A percentile compares a stretch with the other conserved stretches of the same genome.
Conservation (phyloP, 495 filamentous ascomycete genomes). For the Penicillium cosmopolitanum region DNA sequence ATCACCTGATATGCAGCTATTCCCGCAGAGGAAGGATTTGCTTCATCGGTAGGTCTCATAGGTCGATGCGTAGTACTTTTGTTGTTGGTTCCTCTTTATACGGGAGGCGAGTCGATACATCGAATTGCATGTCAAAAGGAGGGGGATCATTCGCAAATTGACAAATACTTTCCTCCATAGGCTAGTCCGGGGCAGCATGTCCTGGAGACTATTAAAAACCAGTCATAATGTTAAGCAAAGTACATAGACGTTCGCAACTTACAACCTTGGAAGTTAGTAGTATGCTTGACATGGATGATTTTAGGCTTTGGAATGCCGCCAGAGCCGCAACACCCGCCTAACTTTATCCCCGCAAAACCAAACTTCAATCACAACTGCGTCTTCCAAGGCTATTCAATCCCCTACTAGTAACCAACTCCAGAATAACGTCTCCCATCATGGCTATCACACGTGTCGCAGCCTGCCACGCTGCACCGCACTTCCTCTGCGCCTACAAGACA, state of each 20-base stretch:
- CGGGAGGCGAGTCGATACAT: not conserved
- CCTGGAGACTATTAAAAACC: too few relatives aligned
- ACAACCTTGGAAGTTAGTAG: too few relatives aligned
- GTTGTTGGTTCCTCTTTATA: not conserved
- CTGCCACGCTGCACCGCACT: not conserved
- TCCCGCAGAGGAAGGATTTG: not conserved
- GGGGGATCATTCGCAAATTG: not conserved
- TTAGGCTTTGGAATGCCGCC: not conserved
- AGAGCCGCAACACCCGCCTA: not conserved
- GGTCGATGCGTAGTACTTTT: not conserved
- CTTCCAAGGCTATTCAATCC: not conserved
- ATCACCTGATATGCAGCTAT: conserved; percentile 3
- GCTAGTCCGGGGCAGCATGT: too few relatives aligned
- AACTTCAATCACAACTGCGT: not conserved
- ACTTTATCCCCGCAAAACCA: not conserved
- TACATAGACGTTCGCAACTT: too few relatives aligned
- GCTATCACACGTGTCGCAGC: not conserved
- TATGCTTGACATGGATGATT: too few relatives aligned
- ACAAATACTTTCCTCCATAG: not conserved
- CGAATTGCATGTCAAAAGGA: not conserved
- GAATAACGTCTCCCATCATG: not conserved
- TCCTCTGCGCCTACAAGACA: not conserved
- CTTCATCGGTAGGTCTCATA: not conserved
- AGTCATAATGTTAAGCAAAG: too few relatives aligned
- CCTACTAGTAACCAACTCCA: not conserved